phyloP scores from a whole-genome alignment of 805 yeast species.

The Hanseniaspora hatyaiensis region DNA sequence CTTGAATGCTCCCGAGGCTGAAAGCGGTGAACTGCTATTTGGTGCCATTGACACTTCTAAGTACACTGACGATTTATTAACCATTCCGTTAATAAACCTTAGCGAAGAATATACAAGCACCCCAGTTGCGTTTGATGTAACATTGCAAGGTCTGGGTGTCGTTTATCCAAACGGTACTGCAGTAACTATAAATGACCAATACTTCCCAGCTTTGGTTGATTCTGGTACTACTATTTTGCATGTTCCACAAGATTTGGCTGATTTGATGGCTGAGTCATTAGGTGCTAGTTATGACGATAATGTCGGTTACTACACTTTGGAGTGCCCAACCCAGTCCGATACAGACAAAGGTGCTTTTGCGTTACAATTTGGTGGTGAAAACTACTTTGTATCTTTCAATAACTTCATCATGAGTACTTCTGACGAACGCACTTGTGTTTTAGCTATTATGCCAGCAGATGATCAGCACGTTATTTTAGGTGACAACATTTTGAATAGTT shows the following conservation, averaged over 20 bases:
- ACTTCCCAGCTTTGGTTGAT: slow-evolving; percentile 37
- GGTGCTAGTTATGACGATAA: slow-evolving; percentile 35
- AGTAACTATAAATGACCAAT: slow-evolving; percentile 22
- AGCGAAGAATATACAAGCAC: slow-evolving; percentile 17
- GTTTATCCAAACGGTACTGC: slow-evolving; percentile 16
- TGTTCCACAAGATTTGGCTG: background rate
- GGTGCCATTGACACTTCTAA: slow-evolving; percentile 63
- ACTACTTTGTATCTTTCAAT: slow-evolving; percentile 33
- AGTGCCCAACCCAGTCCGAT: slow-evolving; percentile 32
- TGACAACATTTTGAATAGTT: slow-evolving; percentile 44
- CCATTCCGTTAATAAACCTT: slow-evolving; percentile 41
- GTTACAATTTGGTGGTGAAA: slow-evolving; percentile 47
- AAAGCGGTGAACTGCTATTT: slow-evolving; percentile 46
- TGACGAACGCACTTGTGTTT: background rate
- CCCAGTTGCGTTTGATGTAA: slow-evolving; percentile 23
- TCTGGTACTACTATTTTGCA: slow-evolving; percentile 39
- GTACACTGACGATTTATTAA: slow-evolving; percentile 39
- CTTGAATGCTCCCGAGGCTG: slow-evolving; percentile 35
- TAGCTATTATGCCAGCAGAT: background rate
- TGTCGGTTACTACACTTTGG: slow-evolving; percentile 36
- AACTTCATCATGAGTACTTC: slow-evolving; percentile 32
- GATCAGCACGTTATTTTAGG: slow-evolving; percentile 35
- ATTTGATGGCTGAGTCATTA: slow-evolving; percentile 19
- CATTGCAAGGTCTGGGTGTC: slow-evolving; percentile 25
- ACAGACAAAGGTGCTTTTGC: slow-evolving; percentile 22